These are phyloP conservation scores for Mortierella sp. DNA, from an alignment of 371 early-diverging fungal species.

Conservation along the genomic window DNA sequence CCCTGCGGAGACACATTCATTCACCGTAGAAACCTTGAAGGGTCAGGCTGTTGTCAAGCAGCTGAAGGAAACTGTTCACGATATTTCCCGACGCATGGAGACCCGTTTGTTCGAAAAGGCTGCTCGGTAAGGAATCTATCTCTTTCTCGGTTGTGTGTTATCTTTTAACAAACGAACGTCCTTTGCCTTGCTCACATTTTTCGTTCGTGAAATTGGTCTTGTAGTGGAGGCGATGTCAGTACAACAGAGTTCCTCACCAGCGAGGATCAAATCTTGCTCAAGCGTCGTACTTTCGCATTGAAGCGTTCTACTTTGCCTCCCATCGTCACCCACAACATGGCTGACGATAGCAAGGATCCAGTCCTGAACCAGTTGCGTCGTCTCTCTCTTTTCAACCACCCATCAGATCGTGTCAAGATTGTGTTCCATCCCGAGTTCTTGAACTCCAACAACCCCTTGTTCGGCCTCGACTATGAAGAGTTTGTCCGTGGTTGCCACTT, in stretches of 20 bases:
- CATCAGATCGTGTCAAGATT: conserved; percentile 94
- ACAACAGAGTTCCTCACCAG: conserved; percentile 77
- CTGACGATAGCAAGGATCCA: conserved; percentile 87
- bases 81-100: conserved; percentile 88
- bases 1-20: conserved; percentile 91
- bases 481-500: conserved; percentile 97
- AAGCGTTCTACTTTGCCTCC: conserved; percentile 92
- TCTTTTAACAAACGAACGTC: neutral
- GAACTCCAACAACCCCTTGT: conserved; percentile 92
- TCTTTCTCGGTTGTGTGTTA: neutral
- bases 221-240: conserved; percentile 67
- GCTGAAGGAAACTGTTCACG: conserved; percentile 89
- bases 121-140: conserved; percentile 60
- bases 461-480: conserved; percentile 96
- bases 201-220: too few species aligned
- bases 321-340: conserved; percentile 97
- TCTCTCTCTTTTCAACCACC: conserved; percentile 88
- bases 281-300: conserved; percentile 92
- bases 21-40: conserved; percentile 96
- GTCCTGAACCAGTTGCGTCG: conserved; percentile 87
- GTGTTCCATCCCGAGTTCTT: conserved; percentile 98
- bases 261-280: conserved; percentile 89
- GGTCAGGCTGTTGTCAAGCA: conserved; percentile 97
- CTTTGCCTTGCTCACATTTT: neutral
- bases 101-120: conserved; percentile 91